Conservation (phyloP, 2,329 filamentous ascomycete genomes). For the Fusarium hainanense region DNA sequence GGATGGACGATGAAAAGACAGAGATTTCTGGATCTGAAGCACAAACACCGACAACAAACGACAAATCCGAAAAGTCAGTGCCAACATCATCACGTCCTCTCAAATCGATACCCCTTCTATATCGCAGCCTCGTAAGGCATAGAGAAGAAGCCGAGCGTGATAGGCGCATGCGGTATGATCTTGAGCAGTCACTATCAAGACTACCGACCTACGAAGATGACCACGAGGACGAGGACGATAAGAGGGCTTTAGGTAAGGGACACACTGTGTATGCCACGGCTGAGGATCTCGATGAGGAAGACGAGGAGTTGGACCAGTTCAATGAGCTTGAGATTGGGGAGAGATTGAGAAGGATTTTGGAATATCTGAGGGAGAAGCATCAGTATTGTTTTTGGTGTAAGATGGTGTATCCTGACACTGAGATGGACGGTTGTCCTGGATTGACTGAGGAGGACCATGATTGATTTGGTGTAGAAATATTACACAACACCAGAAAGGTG, state of each 20-base stretch:
- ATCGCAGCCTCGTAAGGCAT: conserved; percentile 77
- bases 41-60: conserved; percentile 23
- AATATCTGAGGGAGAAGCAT: conserved; percentile 75
- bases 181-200: conserved; percentile 71
- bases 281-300: conserved; percentile 80
- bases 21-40: conserved; percentile 19
- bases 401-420: conserved; percentile 75
- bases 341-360: conserved; percentile 72
- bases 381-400: conserved; percentile 98
- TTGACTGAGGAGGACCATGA: conserved; percentile 85
- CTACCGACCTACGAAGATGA: conserved; percentile 76
- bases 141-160: conserved; percentile 78
- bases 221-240: conserved; percentile 79
- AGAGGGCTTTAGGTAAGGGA: conserved; percentile 72
- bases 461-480: conserved; percentile 29
- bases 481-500: not conserved
- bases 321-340: conserved; percentile 75
- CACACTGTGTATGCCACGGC: conserved; percentile 67
- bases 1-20: conserved; percentile 70
- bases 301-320: conserved; percentile 83
- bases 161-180: conserved; percentile 70
- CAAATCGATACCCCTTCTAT: conserved; percentile 79
- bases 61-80: conserved; percentile 46
- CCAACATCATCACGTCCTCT: conserved; percentile 63
- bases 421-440: conserved; percentile 91